Evolutionary conservation across 2,329 filamentous ascomycete genomes (phyloP).

Genomic region (Fusarium palustre): DNA sequence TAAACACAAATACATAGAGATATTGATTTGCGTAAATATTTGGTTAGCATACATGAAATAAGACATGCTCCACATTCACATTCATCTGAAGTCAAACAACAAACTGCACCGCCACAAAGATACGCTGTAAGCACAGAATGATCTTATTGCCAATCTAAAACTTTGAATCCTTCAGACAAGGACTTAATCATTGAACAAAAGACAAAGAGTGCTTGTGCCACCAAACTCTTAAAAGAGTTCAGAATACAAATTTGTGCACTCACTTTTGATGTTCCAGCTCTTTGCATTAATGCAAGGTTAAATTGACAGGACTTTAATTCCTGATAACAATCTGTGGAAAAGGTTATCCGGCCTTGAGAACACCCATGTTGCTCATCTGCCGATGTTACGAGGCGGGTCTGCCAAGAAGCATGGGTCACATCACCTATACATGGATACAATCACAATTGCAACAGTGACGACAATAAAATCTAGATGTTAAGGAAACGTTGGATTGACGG

Average conservation of each 20-base stretch:
- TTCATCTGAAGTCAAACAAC: not conserved
- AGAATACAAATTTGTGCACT: not conserved
- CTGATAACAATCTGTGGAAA: not conserved
- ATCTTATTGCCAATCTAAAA: constrained; percentile 18
- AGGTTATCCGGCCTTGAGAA: not conserved
- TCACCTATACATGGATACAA: not conserved
- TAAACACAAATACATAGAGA: not conserved
- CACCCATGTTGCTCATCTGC: constrained; percentile 22
- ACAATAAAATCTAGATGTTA: constrained; percentile 5
- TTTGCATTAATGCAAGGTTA: not conserved
- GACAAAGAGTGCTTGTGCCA: not conserved
- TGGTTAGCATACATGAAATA: not conserved
- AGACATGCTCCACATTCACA: not conserved
- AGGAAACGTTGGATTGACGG: constrained; percentile 46
- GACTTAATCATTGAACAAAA: not conserved
- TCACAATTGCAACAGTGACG: not conserved
- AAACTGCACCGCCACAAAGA: constrained; percentile 33
- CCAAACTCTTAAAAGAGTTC: not conserved
- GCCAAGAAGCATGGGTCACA: not conserved
- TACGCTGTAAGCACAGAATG: constrained; percentile 1
- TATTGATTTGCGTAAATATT: not conserved
- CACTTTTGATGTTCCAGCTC: not conserved
- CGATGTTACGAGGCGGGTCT: constrained; percentile 11
- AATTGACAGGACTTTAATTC: not conserved
- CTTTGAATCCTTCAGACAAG: not conserved